These are phyloP conservation scores for Petunia secreta DNA, from an alignment of 257 asterid genomes.

Conservation along the genomic window DNA sequence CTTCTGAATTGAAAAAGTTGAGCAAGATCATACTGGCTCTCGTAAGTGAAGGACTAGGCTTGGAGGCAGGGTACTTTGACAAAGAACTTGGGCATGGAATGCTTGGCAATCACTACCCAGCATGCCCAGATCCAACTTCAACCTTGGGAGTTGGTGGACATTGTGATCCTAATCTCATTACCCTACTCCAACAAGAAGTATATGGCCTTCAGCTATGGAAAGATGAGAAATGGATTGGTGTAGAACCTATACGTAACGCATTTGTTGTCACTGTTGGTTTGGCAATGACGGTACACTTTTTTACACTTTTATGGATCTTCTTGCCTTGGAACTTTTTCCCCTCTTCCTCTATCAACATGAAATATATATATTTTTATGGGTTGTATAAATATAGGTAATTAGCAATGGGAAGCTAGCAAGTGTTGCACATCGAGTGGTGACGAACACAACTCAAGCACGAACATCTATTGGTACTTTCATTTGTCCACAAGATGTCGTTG, in stretches of 20 bases:
- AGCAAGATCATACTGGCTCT: slow-evolving; percentile 15
- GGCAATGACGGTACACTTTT: neutral
- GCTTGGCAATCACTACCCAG: slow-evolving; percentile 22
- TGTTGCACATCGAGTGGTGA: slow-evolving; percentile 29
- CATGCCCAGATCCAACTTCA: slow-evolving; percentile 30
- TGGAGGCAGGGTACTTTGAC: slow-evolving; percentile 19
- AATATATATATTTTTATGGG: neutral
- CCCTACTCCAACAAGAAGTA: slow-evolving; percentile 25
- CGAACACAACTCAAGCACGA: slow-evolving; percentile 9
- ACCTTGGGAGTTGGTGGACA: slow-evolving; percentile 27
- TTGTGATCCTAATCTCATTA: slow-evolving; percentile 26
- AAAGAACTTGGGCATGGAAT: slow-evolving; percentile 17
- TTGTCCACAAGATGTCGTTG: neutral
- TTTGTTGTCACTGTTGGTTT: slow-evolving; percentile 17
- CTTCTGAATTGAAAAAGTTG: slow-evolving; percentile 8
- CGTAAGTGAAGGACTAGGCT: slow-evolving; percentile 15
- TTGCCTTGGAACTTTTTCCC: no score
- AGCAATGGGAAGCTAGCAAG: neutral
- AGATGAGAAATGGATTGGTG: slow-evolving; percentile 31
- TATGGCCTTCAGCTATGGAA: slow-evolving; percentile 29
- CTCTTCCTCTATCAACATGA: no score
- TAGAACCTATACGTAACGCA: slow-evolving; percentile 23
- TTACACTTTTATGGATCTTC: no score
- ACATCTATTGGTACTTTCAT: slow-evolving; percentile 25
- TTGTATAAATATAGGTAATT: neutral